Conservation (phyloP, 306 rosid genomes). For the Betula pendula region DNA sequence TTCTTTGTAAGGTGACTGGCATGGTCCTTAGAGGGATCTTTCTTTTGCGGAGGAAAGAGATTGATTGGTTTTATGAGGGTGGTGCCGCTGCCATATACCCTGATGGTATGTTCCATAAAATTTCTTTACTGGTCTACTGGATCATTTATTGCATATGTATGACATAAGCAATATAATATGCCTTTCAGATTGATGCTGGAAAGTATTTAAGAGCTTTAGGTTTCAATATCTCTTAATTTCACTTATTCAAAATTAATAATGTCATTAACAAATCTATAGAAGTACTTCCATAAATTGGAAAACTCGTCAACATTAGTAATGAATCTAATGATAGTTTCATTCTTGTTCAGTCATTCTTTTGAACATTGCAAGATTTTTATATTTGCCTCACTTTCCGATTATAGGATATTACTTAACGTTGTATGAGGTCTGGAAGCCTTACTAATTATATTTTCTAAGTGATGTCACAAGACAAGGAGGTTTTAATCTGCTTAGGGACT, state of each 20-base stretch:
- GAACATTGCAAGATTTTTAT: not conserved
- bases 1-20: conserved; percentile 74
- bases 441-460: not conserved
- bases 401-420: conserved; percentile 15
- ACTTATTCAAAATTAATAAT: conserved; percentile 1
- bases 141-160: conserved; percentile 8
- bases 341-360: conserved; percentile 5
- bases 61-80: conserved; percentile 99
- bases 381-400: not conserved
- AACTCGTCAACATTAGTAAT: not conserved
- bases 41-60: conserved; percentile 86
- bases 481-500: not conserved
- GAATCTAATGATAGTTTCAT: not conserved
- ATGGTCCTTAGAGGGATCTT: conserved; percentile 85
- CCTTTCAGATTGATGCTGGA: conserved; percentile 16
- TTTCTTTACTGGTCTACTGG: conserved; percentile 17
- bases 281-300: not conserved
- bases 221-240: not conserved
- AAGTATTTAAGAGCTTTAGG: conserved; percentile 15
- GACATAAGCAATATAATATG: conserved; percentile 11
- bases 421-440: conserved; percentile 1
- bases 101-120: conserved; percentile 57
- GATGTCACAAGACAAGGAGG: not conserved
- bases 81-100: conserved; percentile 95
- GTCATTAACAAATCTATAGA: not conserved